A percentile compares a stretch with the other conserved stretches of the same genome.
phyloP scores from a whole-genome alignment of 805 yeast species.

The Schwanniomyces polymorphus region DNA sequence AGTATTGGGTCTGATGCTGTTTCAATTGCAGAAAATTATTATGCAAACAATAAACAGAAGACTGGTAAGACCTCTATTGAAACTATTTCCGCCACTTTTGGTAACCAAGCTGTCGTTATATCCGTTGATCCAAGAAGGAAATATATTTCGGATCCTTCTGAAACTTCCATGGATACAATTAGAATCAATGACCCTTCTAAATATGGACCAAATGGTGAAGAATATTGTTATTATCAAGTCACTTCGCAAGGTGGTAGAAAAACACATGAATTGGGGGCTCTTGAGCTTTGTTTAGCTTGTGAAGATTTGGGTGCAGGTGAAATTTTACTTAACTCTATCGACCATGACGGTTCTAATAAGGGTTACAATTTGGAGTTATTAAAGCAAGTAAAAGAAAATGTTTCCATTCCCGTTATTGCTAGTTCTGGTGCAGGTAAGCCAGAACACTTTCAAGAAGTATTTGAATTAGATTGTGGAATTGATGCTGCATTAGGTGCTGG shows the following conservation, averaged over 20 bases:
- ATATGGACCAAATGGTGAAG: constrained; percentile 84
- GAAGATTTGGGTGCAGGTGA: constrained; percentile 97
- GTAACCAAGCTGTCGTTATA: constrained; percentile 95
- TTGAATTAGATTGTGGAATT: constrained; percentile 66
- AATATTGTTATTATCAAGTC: constrained; percentile 90
- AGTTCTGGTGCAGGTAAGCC: constrained; percentile 98
- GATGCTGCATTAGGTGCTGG: constrained; percentile 99
- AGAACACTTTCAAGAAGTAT: constrained; percentile 85
- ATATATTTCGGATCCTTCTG: constrained; percentile 63
- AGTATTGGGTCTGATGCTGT: constrained; percentile 99
- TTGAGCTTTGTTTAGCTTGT: constrained; percentile 83
- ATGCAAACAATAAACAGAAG: constrained; percentile 54
- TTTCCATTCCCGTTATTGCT: constrained; percentile 91
- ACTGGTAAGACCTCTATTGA: constrained; percentile 89
- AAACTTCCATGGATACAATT: constrained; percentile 62
- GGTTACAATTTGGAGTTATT: constrained; percentile 91
- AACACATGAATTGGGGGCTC: constrained; percentile 80
- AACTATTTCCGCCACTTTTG: constrained; percentile 87
- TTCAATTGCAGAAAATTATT: constrained; percentile 79
- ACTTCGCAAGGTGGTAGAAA: constrained; percentile 97
- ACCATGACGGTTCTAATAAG: constrained; percentile 93
- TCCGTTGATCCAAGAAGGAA: constrained; percentile 96
- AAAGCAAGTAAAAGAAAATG: constrained; percentile 71
- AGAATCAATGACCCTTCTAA: constrained; percentile 50
- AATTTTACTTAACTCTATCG: constrained; percentile 88